phyloP scores from a whole-genome alignment of 495 filamentous ascomycete genomes.

The Neurospora sp. region DNA sequence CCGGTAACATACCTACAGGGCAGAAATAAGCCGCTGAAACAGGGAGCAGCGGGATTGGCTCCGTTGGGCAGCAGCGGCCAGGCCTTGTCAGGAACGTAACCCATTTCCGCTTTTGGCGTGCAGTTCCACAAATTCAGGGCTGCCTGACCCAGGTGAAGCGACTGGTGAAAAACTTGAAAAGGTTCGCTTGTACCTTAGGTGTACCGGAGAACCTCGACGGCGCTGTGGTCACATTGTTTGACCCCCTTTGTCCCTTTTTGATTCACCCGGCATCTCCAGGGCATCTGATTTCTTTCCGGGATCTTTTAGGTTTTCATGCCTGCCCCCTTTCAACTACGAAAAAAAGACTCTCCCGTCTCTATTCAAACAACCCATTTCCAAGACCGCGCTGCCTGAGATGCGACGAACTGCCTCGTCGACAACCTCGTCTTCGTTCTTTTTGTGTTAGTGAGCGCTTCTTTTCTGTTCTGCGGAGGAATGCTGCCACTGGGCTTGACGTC shows the following conservation, averaged over 20 bases:
- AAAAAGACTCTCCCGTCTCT: not conserved
- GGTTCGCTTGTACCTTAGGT: not conserved
- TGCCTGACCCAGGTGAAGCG: not conserved
- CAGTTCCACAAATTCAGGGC: not conserved
- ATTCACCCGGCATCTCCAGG: not conserved
- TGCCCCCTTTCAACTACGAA: not conserved
- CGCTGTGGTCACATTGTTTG: not conserved
- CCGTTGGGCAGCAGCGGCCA: not conserved
- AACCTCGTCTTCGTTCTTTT: not conserved
- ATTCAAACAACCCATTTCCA: not conserved
- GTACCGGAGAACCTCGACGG: not conserved
- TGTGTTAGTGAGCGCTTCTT: not conserved
- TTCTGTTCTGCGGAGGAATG: not conserved
- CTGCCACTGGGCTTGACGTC: conserved; percentile 17
- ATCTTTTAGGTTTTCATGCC: not conserved
- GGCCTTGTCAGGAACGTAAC: not conserved
- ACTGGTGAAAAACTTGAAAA: not conserved
- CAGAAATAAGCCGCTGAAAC: not conserved
- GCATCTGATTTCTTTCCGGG: not conserved
- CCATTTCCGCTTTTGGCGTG: not conserved
- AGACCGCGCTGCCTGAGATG: not conserved
- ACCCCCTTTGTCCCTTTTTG: not conserved
- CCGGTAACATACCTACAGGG: not conserved
- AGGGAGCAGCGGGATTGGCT: not conserved
- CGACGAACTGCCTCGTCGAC: not conserved